Base-by-base conservation (phyloP, 768 basidiomycete species). In the Xanthoconium stramineum region DNA sequence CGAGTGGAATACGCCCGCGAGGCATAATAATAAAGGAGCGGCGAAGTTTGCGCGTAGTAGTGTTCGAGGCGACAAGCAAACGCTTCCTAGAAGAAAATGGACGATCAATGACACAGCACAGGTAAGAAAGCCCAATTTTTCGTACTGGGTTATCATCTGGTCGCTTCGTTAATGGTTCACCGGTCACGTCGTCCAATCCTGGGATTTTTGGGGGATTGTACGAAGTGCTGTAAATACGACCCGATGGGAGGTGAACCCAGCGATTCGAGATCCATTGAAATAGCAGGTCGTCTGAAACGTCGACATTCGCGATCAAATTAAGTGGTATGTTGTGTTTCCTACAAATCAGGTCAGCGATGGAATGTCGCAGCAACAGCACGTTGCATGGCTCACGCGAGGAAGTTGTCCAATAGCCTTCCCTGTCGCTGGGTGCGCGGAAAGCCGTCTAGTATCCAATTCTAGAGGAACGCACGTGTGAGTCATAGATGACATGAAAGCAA, bases 371-470 rank as follows among this genome's bases (percentile, higher is more conserved):
- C 8, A 11, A n/a, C 24, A 4, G 24, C 24, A 20, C 5, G 47
- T 14, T 15, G 37, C 58, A 30, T 39, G 24, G 64, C 82, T 53
- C 61, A 88, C 88, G 78, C 78, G 37, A 95, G 82, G 70, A 91
- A 80, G 3, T 75, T 72, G 69, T 95, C 88, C 24, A 95, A 76
- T 35, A 92, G 74, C 65, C 84, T 75, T 10, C 85, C 91, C 69
- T 95, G 94, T 14, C 80, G 82, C 9, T 91, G 76, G 7, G 92
- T 95, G 44, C 94, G 84, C 51, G 94, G 94, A 66, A 95, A 95
- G 32, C 94, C 94, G 57, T 95, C 94, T 48, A 94, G 71, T 57
- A 94, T 86, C 93, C 93, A 94, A 66, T 88, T 86, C 89, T 93
- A 45, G 24, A 24, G 40, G 33, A 14, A 53, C 30, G 38, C 40